Conservation (phyloP, 345 rosid genomes). For the Luvunga scandens region DNA sequence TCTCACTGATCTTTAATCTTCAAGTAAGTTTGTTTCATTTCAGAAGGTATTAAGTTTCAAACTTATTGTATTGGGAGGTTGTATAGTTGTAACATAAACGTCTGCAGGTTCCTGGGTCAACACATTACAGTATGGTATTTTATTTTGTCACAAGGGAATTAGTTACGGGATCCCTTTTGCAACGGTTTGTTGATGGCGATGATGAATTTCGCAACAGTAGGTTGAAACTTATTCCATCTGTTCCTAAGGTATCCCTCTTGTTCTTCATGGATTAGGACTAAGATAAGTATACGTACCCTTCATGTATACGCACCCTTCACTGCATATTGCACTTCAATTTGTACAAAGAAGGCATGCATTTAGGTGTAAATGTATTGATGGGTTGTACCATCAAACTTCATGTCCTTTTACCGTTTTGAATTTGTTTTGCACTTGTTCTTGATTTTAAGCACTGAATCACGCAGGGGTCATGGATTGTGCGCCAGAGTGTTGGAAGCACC, state of each 20-base stretch:
- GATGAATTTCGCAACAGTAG: constrained; percentile 98
- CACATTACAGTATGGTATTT: constrained; percentile 95
- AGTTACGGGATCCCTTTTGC: constrained; percentile 76
- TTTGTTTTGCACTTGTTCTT: constrained; percentile 5
- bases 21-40: constrained; percentile 51
- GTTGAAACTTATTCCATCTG: constrained; percentile 91
- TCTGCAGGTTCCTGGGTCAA: constrained; percentile 89
- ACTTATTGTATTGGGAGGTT: not conserved
- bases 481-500: constrained; percentile 98
- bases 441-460: constrained; percentile 4
- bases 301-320: not conserved
- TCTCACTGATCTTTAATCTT: constrained; percentile 66
- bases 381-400: not conserved
- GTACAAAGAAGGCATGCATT: not conserved
- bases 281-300: no score
- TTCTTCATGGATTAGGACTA: not conserved
- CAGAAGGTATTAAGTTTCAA: not conserved
- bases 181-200: constrained; percentile 94
- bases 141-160: constrained; percentile 76
- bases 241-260: constrained; percentile 72
- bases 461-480: constrained; percentile 99
- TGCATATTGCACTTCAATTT: not conserved
- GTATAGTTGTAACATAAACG: constrained; percentile 6
- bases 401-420: not conserved
- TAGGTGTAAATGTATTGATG: not conserved